Percentiles rank a stretch among this genome's conserved stretches.
phyloP scores from a whole-genome alignment of 1,284 basidiomycete species.

The Pseudozyma sp. region DNA sequence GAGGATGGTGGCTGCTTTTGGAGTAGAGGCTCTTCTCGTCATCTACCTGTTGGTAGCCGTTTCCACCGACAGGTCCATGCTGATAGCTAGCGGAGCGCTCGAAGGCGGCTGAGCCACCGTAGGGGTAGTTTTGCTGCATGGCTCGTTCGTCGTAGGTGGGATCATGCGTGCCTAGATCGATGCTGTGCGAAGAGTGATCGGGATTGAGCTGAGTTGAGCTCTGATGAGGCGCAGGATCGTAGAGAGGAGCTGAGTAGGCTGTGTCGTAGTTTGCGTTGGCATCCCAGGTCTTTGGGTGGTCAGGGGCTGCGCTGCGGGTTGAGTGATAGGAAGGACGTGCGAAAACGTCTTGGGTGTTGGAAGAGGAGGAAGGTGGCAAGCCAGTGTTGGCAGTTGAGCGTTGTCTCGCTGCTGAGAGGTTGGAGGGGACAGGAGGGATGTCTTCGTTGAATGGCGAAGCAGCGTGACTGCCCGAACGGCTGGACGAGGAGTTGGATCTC shows the following conservation, averaged over 20 bases:
- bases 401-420: constrained; percentile 27
- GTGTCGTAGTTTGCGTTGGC: constrained; percentile 42
- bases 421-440: constrained; percentile 36
- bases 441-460: constrained; percentile 21
- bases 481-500: constrained; percentile 30
- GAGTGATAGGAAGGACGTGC: constrained; percentile 18
- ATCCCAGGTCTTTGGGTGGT: constrained; percentile 37
- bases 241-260: constrained; percentile 23
- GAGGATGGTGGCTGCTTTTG: constrained; percentile 30
- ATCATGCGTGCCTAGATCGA: constrained; percentile 32
- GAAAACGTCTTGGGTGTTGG: constrained; percentile 19
- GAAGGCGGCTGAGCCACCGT: constrained; percentile 31
- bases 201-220: constrained; percentile 16
- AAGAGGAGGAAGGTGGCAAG: constrained; percentile 4
- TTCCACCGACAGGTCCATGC: constrained; percentile 10
- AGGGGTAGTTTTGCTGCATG: constrained; percentile 35
- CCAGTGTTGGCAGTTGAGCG: constrained; percentile 2
- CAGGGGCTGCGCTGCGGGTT: constrained; percentile 6
- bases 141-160: constrained; percentile 18
- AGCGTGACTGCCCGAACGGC: constrained; percentile 16
- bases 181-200: constrained; percentile 28
- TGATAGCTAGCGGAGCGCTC: constrained; percentile 38
- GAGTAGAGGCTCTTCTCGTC: constrained; percentile 52
- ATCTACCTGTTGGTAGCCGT: constrained; percentile 25
- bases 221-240: constrained; percentile 28